Evolutionary conservation across 2,329 filamentous ascomycete genomes (phyloP), one percentile per base, ranked within the genome.

Genomic region (Hirsutella minnesotensis): DNA sequence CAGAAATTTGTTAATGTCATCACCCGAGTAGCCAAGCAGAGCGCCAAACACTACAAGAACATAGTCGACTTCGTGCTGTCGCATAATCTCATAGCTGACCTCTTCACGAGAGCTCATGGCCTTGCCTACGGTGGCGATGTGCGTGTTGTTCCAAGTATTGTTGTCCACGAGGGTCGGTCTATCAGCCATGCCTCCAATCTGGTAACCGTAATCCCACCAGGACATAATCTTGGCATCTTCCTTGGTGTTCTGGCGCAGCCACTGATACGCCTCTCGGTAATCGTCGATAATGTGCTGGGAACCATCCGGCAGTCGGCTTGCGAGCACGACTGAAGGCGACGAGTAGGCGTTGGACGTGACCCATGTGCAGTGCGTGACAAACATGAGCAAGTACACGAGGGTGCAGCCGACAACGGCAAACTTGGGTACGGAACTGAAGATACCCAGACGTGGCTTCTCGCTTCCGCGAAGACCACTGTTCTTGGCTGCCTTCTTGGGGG

Each of bases 111-210:
- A 95, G 68, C 85, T 92, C 92, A 98, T 96, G 35, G 92, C 92
- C 70, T 98, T 98, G 58, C 92, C 92, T 45, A 98, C 92, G 13
- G 92, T 98, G 42, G 92, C 92, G 66, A 98, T 98, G 63, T 98
- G 92, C 8, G 92, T 98, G 71, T 98, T 98, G 73, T 98, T 98
- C 92, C 92, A 98, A 2, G 92, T 98, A 70, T 98, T 98, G 73
- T 98, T 98, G 72, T 98, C 92, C 29, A 98, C 92, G 29, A 98
- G 74, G 1, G 92, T 98, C 29, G 92, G 92, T 43, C 92, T 79
- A 63, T 98, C 92, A 40, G 92, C 92, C 92, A 98, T 98, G 52
- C 92, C 92, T 68, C 92, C 92, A 64, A 98, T 98, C 68, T 98
- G 92, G 70, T 98, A 98, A 51, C 92, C 92, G 58, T 98, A 98